Evolutionary conservation across 805 yeast species (phyloP).

Genomic region (Spathaspora hagerdaliae): DNA sequence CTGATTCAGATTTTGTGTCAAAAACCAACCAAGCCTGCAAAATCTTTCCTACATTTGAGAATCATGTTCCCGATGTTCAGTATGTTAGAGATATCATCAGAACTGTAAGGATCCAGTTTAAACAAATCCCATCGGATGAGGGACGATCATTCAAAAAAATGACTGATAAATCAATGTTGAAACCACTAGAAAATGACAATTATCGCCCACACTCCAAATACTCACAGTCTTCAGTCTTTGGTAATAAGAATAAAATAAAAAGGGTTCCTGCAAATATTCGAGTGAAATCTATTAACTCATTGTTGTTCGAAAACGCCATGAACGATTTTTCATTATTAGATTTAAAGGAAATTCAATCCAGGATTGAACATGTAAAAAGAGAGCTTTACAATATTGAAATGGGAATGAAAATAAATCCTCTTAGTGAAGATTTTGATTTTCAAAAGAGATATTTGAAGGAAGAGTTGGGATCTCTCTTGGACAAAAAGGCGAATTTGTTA

Average conservation of each 20-base stretch:
- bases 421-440: not conserved
- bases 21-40: not conserved
- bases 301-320: not conserved
- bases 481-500: not conserved
- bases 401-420: no score
- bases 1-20: no score
- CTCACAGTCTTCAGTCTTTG: not conserved
- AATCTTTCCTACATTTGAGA: not conserved
- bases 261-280: not conserved
- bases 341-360: no score
- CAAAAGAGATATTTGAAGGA: not conserved
- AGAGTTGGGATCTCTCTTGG: not conserved
- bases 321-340: not conserved
- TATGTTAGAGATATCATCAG: not conserved
- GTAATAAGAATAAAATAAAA: not conserved
- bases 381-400: no score
- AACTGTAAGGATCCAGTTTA: not conserved
- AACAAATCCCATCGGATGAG: not conserved
- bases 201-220: not conserved
- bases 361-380: no score
- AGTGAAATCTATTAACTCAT: not conserved
- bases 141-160: not conserved
- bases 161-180: not conserved
- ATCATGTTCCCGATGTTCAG: not conserved
- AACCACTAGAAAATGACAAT: not conserved